These are phyloP conservation scores for Neoconidiobolus thromboides DNA, from an alignment of 371 early-diverging fungal genomes.

Conservation along the genomic window DNA sequence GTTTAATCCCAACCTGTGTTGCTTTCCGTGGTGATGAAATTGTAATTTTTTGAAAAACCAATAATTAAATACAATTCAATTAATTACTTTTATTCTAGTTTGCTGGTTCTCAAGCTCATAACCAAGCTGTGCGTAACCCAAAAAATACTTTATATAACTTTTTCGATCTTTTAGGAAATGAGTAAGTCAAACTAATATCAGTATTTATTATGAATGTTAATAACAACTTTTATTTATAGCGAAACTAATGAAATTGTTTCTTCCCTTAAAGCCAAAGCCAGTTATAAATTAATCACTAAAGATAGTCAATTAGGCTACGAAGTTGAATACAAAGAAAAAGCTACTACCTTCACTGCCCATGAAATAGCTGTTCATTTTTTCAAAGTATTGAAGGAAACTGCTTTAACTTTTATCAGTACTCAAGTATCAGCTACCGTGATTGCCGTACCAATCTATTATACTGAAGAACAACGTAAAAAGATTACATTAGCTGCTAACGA, in stretches of 20 bases:
- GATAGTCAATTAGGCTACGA: slow-evolving; percentile 56
- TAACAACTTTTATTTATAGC: neutral
- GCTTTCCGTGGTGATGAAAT: slow-evolving; percentile 84
- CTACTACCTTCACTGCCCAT: slow-evolving; percentile 37
- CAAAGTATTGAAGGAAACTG: slow-evolving; percentile 45
- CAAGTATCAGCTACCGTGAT: slow-evolving; percentile 72
- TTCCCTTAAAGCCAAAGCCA: slow-evolving; percentile 20
- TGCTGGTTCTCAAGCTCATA: slow-evolving; percentile 80
- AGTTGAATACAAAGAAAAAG: slow-evolving; percentile 39
- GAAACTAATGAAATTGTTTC: slow-evolving; percentile 14
- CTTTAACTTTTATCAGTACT: slow-evolving; percentile 69
- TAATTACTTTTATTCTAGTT: slow-evolving; percentile 25
- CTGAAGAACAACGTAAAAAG: slow-evolving; percentile 64
- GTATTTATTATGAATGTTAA: neutral
- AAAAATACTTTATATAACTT: slow-evolving; percentile 74
- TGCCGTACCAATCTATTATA: slow-evolving; percentile 88
- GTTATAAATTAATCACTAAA: slow-evolving; percentile 43
- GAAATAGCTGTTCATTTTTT: slow-evolving; percentile 64
- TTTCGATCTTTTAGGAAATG: slow-evolving; percentile 63
- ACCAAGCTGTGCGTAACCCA: slow-evolving; percentile 74
- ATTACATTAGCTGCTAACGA: slow-evolving; percentile 60
- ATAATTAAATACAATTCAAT: neutral
- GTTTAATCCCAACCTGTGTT: slow-evolving; percentile 80
- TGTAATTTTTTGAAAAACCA: slow-evolving; percentile 14
- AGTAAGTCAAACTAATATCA: slow-evolving; percentile 16